Base-by-base conservation (phyloP, 192 early-diverging fungal genomes). In the Pilaira anomala region DNA sequence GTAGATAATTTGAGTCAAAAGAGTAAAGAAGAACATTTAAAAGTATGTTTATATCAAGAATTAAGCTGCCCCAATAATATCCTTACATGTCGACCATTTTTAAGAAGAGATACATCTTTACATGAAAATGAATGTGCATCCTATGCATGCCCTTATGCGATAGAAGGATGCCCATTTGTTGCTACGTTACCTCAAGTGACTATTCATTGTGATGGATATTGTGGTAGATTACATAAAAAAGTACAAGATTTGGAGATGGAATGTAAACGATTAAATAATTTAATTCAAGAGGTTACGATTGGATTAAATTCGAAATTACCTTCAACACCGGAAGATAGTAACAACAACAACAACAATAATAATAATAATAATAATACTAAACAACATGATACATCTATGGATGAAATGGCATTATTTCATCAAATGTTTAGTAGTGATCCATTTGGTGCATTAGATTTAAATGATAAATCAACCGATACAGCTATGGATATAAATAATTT, bases 41-140 rank as follows among this genome's bases (percentile, higher is more conserved):
- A 48, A 18, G 19, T 29, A 13, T 75, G 73, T 28, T 39, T 25
- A 3, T 75, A 45, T 48, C 46, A 55, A 19, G 41, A 63, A 8
- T 54, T 75, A 14, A 22, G 39, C 36, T 75, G 73, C 29, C 68
- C 68, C 9, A 70, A 66, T 39, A 50, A 48, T 30, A 44, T 52
- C 25, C 61, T 54, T 24, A 19, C 19, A 12, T 75, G 73, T 41
- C 48, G 30, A 14, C 54, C 62, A 25, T 75, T 75, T 28, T 44
- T 70, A 8, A 57, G 68, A 1, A 62, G 66, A 44, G 54, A 66
- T 18, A 46, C 30, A 26, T 41, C 60, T 3, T 39, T 45, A 3
- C 73, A 75, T 45, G 68, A 71, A 18, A 48, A 29, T 22, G 25
- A 48, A 36, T 75, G 73, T 50, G 51, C 49, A 54, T 75, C 68